phyloP scores from a whole-genome alignment of 2,329 filamentous ascomycete species.

The Gnomoniopsis sp. region DNA sequence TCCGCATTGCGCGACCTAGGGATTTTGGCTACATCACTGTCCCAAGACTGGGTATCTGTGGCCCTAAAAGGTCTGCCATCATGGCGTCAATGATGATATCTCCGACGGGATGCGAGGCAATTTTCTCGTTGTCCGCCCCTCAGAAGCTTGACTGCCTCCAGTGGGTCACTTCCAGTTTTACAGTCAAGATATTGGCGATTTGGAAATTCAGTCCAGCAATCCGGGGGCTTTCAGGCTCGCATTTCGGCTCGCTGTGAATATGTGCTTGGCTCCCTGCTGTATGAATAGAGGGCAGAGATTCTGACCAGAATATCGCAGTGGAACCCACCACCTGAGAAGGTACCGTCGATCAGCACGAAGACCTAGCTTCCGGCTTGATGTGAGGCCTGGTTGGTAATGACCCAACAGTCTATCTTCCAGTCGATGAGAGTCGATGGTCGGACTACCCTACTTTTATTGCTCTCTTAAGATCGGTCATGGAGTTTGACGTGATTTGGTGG shows the following conservation, averaged over 20 bases:
- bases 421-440: constrained; percentile 33
- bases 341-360: constrained; percentile 35
- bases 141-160: constrained; percentile 24
- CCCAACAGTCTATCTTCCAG: constrained; percentile 34
- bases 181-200: constrained; percentile 24
- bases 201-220: constrained; percentile 25
- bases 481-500: neutral
- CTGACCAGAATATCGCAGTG: constrained; percentile 42
- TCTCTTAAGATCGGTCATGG: constrained; percentile 21
- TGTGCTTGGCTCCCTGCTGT: constrained; percentile 33
- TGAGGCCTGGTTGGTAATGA: constrained; percentile 25
- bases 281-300: constrained; percentile 37
- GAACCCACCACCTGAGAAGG: constrained; percentile 36
- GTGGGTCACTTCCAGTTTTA: constrained; percentile 27
- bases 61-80: constrained; percentile 41
- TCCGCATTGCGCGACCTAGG: constrained; percentile 38
- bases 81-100: constrained; percentile 43
- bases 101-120: constrained; percentile 29
- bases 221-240: constrained; percentile 30
- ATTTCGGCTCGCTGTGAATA: constrained; percentile 39
- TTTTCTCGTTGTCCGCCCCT: neutral
- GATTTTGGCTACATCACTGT: constrained; percentile 38
- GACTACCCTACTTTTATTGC: neutral
- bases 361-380: constrained; percentile 20
- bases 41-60: constrained; percentile 35